Base-by-base conservation (phyloP, 768 basidiomycete species). In the Leccinum imitatum region DNA sequence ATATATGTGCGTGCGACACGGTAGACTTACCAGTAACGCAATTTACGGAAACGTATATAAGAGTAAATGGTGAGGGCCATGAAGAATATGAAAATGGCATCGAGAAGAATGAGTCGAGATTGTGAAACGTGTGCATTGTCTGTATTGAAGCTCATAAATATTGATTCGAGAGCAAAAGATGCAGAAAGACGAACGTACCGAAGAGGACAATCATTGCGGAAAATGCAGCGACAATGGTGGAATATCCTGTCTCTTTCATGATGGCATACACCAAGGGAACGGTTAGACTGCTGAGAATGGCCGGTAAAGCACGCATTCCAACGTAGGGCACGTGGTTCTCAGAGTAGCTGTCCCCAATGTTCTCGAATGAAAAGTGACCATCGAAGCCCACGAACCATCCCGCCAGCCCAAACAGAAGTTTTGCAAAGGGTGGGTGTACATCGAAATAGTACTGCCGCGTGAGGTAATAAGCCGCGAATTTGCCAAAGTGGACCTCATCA, bases 171-270 rank as follows among this genome's bases (percentile, higher is more conserved):
- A n/a, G 11, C 2, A 54, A n/a, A 7, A 9, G 6, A 46, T 11
- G 35, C 37, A 25, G 2, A 33, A 47, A 56, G 7, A 53, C 33
- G 47, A 15, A 79, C 91, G 53, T 68, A 95, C 96, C 97, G 65
- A 98, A 94, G 0, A 96, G 78, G 63, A 99, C 76, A 27, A 99
- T 76, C 51, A 77, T 77, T 1, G 96, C 93, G 47, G 94, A 95
- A 71, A 99, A 96, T 1, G 93, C 87, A 7, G 93, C 87, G 59
- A 98, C 86, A 39, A 94, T 77, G 6, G 93, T 91, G 0, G 95
- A 94, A 72, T 96, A 98, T 6, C 97, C 97, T 61, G 90, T 90
- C 79, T 98, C 95, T 75, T 97, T 91, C 97, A 98, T 98, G 74
- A 96, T 98, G 23, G 84, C 89, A 69, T 95, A 99, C 1, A 98